These are phyloP conservation scores for Candida patagonica DNA, from an alignment of 805 yeast genomes.

Conservation along the genomic window DNA sequence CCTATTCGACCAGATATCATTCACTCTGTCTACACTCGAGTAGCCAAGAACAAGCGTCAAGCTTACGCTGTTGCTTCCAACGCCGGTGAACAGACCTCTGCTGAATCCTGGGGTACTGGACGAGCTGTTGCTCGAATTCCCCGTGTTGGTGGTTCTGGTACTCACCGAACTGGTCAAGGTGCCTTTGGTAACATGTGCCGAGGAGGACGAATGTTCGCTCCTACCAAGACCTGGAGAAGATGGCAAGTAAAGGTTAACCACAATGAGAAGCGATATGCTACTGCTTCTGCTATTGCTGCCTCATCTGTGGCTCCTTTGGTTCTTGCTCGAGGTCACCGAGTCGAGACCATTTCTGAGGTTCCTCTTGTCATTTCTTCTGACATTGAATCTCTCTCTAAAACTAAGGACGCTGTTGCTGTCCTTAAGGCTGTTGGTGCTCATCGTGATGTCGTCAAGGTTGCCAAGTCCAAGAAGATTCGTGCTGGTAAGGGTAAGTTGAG, in stretches of 20 bases:
- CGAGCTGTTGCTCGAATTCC: slow-evolving; percentile 99
- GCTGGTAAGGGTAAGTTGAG: slow-evolving; percentile 99
- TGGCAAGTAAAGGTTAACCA: slow-evolving; percentile 99
- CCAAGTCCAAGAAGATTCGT: slow-evolving; percentile 97
- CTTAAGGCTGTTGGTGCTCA: slow-evolving; percentile 98
- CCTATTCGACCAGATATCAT: slow-evolving; percentile 99
- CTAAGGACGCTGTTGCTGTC: slow-evolving; percentile 98
- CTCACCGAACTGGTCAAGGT: slow-evolving; percentile 99
- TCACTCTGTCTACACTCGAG: slow-evolving; percentile 96
- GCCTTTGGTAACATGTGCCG: slow-evolving; percentile 99
- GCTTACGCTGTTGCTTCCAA: slow-evolving; percentile 99
- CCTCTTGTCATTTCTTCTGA: slow-evolving; percentile 95
- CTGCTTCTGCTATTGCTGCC: slow-evolving; percentile 99
- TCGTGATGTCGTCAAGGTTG: slow-evolving; percentile 95
- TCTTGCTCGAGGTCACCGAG: slow-evolving; percentile 99
- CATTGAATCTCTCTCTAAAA: slow-evolving; percentile 85
- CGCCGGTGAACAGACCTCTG: slow-evolving; percentile 99
- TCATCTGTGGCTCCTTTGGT: slow-evolving; percentile 97
- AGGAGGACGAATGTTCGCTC: slow-evolving; percentile 99
- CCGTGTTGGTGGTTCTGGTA: slow-evolving; percentile 99
- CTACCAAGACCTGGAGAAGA: slow-evolving; percentile 99
- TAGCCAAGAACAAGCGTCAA: slow-evolving; percentile 99
- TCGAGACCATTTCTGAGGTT: slow-evolving; percentile 95
- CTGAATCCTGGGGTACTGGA: slow-evolving; percentile 99
- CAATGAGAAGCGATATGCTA: slow-evolving; percentile 99